Percentiles rank a stretch among this genome's conserved stretches.
These are phyloP conservation scores for Tricholomella constricta DNA, from an alignment of 768 basidiomycete species.

Conservation along the genomic window DNA sequence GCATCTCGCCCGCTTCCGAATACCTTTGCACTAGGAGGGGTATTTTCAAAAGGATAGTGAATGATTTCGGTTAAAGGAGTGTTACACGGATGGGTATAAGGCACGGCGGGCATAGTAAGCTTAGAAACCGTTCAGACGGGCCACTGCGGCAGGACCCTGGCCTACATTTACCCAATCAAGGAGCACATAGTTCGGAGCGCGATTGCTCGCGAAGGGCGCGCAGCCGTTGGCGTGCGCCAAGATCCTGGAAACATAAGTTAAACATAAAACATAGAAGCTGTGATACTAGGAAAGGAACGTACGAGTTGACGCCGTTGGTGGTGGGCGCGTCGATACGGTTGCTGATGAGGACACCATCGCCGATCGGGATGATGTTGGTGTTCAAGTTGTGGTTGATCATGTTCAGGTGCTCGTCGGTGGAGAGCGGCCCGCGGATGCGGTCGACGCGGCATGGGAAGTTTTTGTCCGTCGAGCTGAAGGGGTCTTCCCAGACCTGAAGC, in stretches of 20 bases:
- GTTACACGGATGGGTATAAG: too few relatives aligned
- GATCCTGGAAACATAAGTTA: conserved; percentile 22
- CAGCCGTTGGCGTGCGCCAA: conserved; percentile 45
- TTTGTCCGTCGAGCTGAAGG: conserved; percentile 38
- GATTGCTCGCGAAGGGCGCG: conserved; percentile 36
- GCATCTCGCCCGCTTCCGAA: too few relatives aligned
- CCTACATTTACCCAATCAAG: conserved; percentile 51
- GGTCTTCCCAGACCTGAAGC: conserved; percentile 44
- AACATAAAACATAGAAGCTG: neutral
- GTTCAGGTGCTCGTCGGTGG: conserved; percentile 38
- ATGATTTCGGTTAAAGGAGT: too few relatives aligned
- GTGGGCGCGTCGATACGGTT: conserved; percentile 26
- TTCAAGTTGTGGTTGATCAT: conserved; percentile 48
- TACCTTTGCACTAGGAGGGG: too few relatives aligned
- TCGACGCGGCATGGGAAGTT: conserved; percentile 43
- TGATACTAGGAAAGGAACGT: too few relatives aligned
- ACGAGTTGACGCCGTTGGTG: conserved; percentile 32
- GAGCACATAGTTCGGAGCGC: conserved; percentile 49
- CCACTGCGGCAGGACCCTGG: conserved; percentile 38
- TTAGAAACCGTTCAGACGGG: conserved; percentile 37
- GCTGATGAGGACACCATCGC: conserved; percentile 27
- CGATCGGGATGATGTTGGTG: conserved; percentile 31
- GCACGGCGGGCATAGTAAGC: too few relatives aligned
- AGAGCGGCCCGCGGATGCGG: conserved; percentile 37
- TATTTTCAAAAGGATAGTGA: too few relatives aligned